Conservation (phyloP, 2,329 filamentous ascomycete genomes). For the Coniella lustricola region DNA sequence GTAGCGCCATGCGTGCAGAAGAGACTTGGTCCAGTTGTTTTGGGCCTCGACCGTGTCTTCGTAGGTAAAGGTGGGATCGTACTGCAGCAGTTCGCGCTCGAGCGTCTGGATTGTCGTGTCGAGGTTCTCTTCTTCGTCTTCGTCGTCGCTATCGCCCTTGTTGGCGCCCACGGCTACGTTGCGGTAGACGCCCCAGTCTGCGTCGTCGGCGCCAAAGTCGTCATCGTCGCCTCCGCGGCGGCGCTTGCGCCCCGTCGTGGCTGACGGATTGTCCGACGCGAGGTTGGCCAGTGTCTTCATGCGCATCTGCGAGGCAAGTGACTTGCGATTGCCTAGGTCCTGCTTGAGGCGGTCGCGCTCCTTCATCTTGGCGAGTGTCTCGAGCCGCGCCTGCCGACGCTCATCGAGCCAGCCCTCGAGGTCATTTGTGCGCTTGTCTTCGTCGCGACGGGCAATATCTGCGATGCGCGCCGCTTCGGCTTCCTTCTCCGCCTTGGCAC, state of each 20-base stretch:
- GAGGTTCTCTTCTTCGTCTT: slow-evolving; percentile 88
- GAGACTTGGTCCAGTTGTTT: slow-evolving; percentile 87
- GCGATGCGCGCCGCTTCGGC: slow-evolving; percentile 77
- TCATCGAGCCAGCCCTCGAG: slow-evolving; percentile 83
- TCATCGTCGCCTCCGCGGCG: slow-evolving; percentile 87
- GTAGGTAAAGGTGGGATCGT: slow-evolving; percentile 85
- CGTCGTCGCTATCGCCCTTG: slow-evolving; percentile 68
- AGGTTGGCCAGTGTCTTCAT: slow-evolving; percentile 98
- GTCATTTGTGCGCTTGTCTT: slow-evolving; percentile 75
- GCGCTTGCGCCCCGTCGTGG: slow-evolving; percentile 59
- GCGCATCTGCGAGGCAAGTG: slow-evolving; percentile 87
- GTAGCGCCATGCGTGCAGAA: slow-evolving; percentile 83
- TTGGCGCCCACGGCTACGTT: slow-evolving; percentile 78
- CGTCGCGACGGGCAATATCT: slow-evolving; percentile 77
- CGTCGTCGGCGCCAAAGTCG: slow-evolving; percentile 92
- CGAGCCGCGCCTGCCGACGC: slow-evolving; percentile 64
- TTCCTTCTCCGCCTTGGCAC: slow-evolving; percentile 95
- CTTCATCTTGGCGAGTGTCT: slow-evolving; percentile 75
- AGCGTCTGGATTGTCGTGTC: slow-evolving; percentile 64
- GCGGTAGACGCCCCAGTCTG: slow-evolving; percentile 96
- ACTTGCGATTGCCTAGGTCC: slow-evolving; percentile 93
- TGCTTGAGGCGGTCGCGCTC: slow-evolving; percentile 89
- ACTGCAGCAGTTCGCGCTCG: slow-evolving; percentile 76
- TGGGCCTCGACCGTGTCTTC: slow-evolving; percentile 88
- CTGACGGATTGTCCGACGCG: slow-evolving; percentile 73